A percentile compares a stretch with the other conserved stretches of the same genome.
Conservation (phyloP, 108 stramenopile genomes). For the Nitzschia putrida region DNA sequence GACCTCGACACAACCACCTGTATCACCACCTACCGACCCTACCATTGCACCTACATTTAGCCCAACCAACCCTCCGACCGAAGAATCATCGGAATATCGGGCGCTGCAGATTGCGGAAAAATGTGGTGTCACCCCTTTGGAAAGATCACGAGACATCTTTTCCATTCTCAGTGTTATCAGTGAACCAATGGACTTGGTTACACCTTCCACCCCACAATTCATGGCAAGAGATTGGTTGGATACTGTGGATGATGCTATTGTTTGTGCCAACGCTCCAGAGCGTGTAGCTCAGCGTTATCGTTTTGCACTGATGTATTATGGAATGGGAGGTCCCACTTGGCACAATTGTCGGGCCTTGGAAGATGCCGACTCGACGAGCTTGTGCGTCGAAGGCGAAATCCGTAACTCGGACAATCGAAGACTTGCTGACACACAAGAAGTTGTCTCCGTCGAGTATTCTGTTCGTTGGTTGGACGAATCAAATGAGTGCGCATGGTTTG, state of each 20-base stretch:
- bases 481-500: constrained; percentile 66
- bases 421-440: background rate
- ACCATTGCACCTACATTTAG: constrained; percentile 11
- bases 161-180: constrained; percentile 33
- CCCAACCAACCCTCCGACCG: background rate
- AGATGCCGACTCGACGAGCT: background rate
- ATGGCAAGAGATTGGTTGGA: constrained; percentile 56
- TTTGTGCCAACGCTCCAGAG: constrained; percentile 40
- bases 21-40: background rate
- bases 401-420: background rate
- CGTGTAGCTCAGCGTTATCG: constrained; percentile 42
- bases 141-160: constrained; percentile 44
- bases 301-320: constrained; percentile 42
- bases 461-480: constrained; percentile 39
- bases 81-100: background rate
- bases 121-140: constrained; percentile 40
- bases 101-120: constrained; percentile 28
- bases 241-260: constrained; percentile 47
- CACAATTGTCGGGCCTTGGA: constrained; percentile 30
- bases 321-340: constrained; percentile 43
- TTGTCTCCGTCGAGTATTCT: background rate
- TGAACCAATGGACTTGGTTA: constrained; percentile 16
- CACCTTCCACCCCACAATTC: constrained; percentile 43
- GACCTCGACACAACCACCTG: background rate
- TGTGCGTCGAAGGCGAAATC: constrained; percentile 13